These are phyloP conservation scores for Boeremia lycopersici DNA, from an alignment of 2,329 filamentous ascomycete species.

Conservation along the genomic window DNA sequence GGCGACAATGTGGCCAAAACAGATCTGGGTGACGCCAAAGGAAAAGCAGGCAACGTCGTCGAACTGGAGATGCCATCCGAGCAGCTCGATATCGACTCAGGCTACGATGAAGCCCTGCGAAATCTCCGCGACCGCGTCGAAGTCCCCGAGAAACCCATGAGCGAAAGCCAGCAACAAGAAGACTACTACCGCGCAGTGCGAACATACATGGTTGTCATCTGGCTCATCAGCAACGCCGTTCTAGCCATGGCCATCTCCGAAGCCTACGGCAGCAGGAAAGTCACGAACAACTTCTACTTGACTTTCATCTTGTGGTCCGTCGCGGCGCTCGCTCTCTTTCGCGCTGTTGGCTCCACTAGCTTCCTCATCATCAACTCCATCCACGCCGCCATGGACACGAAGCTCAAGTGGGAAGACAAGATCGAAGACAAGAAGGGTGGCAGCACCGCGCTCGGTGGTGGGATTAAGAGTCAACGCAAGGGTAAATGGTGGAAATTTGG, in stretches of 20 bases:
- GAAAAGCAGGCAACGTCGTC: conserved; percentile 75
- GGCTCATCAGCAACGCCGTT: conserved; percentile 91
- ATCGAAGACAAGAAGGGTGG: conserved; percentile 37
- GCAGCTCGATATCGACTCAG: conserved; percentile 96
- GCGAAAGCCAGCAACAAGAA: conserved; percentile 87
- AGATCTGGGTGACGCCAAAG: conserved; percentile 85
- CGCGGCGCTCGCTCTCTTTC: conserved; percentile 83
- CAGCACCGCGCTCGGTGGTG: conserved; percentile 36
- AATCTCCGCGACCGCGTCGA: conserved; percentile 94
- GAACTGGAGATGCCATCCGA: conserved; percentile 98
- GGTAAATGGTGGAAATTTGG: conserved; percentile 26
- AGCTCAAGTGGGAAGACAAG: conserved; percentile 64
- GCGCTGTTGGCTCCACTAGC: conserved; percentile 78
- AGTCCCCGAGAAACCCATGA: conserved; percentile 66
- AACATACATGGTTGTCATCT: conserved; percentile 96
- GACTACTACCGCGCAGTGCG: conserved; percentile 98
- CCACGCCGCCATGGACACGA: conserved; percentile 85
- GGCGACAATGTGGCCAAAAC: conserved; percentile 95
- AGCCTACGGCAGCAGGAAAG: conserved; percentile 73
- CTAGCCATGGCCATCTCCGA: conserved; percentile 93
- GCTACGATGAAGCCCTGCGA: conserved; percentile 94
- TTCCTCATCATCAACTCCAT: conserved; percentile 85
- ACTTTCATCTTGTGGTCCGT: conserved; percentile 93
- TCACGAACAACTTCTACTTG: conserved; percentile 87
- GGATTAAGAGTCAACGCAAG: conserved; percentile 32